Evolutionary conservation across 306 rosid genomes (phyloP).

Genomic region (Cicer chorassanicum): DNA sequence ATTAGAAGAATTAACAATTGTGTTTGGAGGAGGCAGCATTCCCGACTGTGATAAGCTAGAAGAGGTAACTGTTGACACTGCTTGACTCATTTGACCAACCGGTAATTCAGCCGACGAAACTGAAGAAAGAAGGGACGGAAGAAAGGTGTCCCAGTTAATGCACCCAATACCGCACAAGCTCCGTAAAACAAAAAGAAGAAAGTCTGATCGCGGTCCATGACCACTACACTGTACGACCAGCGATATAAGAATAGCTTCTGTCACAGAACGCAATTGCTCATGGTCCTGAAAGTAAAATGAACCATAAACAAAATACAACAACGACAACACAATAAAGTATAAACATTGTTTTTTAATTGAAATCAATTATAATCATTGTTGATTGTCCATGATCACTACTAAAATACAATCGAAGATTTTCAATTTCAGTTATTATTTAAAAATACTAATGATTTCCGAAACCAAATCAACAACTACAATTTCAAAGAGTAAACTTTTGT

Average conservation of each 20-base stretch:
- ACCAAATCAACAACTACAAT: background rate
- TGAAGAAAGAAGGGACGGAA: conserved; percentile 86
- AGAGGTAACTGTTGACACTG: conserved; percentile 64
- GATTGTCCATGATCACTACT: no score
- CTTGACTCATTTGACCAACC: conserved; percentile 72
- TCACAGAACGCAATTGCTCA: conserved; percentile 83
- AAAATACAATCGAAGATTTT: no score
- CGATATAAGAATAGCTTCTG: conserved; percentile 81
- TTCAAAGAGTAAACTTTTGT: background rate
- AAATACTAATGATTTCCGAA: no score
- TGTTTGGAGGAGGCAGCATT: conserved; percentile 65
- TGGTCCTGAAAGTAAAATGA: conserved; percentile 69
- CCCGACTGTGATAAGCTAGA: conserved; percentile 73
- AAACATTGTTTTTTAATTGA: background rate
- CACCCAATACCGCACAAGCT: conserved; percentile 76
- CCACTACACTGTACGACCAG: conserved; percentile 85
- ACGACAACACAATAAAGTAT: background rate
- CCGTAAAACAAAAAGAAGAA: conserved; percentile 83
- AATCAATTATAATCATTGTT: no score
- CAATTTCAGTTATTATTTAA: no score
- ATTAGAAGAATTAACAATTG: conserved; percentile 62
- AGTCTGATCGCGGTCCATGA: conserved; percentile 90
- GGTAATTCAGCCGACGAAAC: conserved; percentile 76
- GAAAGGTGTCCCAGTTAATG: conserved; percentile 88
- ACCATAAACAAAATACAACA: conserved; percentile 11